phyloP scores from a whole-genome alignment of 2,329 filamentous ascomycete genomes.

The Aspergillus persii region DNA sequence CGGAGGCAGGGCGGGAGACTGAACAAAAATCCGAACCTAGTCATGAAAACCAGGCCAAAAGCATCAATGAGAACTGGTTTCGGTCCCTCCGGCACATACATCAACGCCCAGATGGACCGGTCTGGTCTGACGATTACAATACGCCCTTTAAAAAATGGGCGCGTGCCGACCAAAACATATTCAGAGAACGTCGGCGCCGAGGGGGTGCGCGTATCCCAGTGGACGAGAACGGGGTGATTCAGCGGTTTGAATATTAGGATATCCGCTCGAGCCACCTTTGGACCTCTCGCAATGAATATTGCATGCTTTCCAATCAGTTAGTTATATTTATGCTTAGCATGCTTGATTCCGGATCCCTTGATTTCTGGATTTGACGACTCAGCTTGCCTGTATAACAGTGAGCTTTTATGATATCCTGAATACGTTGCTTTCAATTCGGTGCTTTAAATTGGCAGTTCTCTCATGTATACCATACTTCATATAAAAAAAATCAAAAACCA shows the following conservation, averaged over 20 bases:
- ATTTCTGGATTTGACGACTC: too few relatives aligned
- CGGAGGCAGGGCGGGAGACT: background rate
- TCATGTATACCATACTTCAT: too few relatives aligned
- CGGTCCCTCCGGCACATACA: conserved; percentile 24
- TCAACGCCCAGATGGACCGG: conserved; percentile 11
- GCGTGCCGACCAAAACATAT: conserved; percentile 31
- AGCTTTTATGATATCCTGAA: too few relatives aligned
- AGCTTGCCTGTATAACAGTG: too few relatives aligned
- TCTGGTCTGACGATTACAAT: conserved; percentile 34
- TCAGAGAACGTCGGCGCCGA: conserved; percentile 27
- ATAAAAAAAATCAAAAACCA: too few relatives aligned
- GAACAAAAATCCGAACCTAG: background rate
- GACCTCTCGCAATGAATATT: too few relatives aligned
- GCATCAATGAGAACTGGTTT: conserved; percentile 30
- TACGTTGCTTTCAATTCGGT: too few relatives aligned
- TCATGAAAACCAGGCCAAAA: conserved; percentile 10
- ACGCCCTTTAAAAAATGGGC: conserved; percentile 42
- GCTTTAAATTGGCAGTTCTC: too few relatives aligned
- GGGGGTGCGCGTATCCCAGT: conserved; percentile 26
- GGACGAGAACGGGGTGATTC: conserved; percentile 35
- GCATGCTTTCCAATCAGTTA: too few relatives aligned
- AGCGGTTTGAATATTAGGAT: conserved; percentile 10
- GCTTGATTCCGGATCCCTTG: too few relatives aligned
- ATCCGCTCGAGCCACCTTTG: too few relatives aligned
- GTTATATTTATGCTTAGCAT: too few relatives aligned